Conservation (phyloP, 1,284 basidiomycete species). For the Ustilago sp. region DNA sequence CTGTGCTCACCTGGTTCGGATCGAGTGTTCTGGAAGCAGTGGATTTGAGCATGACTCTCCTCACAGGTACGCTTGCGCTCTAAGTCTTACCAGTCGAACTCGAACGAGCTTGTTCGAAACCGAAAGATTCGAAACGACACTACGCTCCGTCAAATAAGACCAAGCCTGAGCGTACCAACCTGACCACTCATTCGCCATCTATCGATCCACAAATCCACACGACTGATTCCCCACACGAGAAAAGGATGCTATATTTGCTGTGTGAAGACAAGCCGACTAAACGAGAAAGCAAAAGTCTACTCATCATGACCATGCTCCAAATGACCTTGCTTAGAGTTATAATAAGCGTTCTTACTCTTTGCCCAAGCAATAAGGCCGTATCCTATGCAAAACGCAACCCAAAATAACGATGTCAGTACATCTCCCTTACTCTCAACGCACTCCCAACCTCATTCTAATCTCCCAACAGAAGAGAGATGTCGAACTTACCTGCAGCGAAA, state of each 20-base stretch:
- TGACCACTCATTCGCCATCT: too few relatives aligned
- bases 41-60: too few relatives aligned
- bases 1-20: too few relatives aligned
- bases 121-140: too few relatives aligned
- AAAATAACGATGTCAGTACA: neutral
- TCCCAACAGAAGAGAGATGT: neutral
- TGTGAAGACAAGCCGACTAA: neutral
- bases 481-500: constrained; percentile 60
- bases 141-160: too few relatives aligned
- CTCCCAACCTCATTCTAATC: too few relatives aligned
- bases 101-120: too few relatives aligned
- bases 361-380: constrained; percentile 68
- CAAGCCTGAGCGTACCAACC: too few relatives aligned
- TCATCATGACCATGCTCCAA: constrained; percentile 59
- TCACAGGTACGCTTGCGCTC: too few relatives aligned
- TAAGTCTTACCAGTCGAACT: too few relatives aligned
- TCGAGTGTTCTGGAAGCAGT: too few relatives aligned
- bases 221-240: neutral
- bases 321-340: constrained; percentile 68
- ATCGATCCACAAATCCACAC: neutral
- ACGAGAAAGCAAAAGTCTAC: constrained; percentile 19
- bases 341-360: constrained; percentile 63
- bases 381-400: constrained; percentile 19
- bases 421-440: too few relatives aligned
- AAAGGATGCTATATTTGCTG: neutral